These are phyloP conservation scores for Xylariomycetidae sp. DNA, from an alignment of 2,329 filamentous ascomycete species.

Conservation along the genomic window DNA sequence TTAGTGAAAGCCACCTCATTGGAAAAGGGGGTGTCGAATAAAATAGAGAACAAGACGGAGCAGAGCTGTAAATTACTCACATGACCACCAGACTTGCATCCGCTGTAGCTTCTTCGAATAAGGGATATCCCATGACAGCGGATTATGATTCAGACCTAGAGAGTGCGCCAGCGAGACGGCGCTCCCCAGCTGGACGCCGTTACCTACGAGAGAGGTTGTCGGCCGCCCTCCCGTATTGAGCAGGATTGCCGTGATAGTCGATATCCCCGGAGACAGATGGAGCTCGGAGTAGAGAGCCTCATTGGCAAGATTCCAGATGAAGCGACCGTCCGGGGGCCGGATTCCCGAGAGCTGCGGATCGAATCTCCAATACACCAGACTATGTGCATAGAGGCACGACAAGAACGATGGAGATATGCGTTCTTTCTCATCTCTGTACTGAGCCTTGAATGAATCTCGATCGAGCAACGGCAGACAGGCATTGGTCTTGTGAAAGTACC, in stretches of 20 bases:
- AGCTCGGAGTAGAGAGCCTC: conserved; percentile 57
- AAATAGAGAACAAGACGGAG: too few species aligned
- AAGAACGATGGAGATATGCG: conserved; percentile 52
- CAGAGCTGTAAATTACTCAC: too few species aligned
- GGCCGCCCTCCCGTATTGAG: conserved; percentile 58
- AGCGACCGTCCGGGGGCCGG: conserved; percentile 52
- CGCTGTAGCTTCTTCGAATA: conserved; percentile 44
- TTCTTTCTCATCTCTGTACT: conserved; percentile 39
- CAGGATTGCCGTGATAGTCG: conserved; percentile 52
- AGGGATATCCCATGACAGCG: conserved; percentile 48
- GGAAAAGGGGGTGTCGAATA: too few species aligned
- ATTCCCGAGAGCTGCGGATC: conserved; percentile 38
- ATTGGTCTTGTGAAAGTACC: conserved; percentile 53
- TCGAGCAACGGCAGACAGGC: conserved; percentile 59
- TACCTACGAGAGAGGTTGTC: conserved; percentile 55
- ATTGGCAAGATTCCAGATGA: conserved; percentile 58
- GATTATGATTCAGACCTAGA: conserved; percentile 50
- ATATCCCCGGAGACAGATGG: conserved; percentile 52
- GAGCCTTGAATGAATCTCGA: conserved; percentile 45
- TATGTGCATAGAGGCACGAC: conserved; percentile 53
- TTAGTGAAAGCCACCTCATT: too few species aligned
- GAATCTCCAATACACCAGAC: conserved; percentile 53
- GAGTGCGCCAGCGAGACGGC: conserved; percentile 50
- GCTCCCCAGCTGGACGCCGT: conserved; percentile 45
- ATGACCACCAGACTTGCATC: conserved; percentile 56